Evolutionary conservation across 306 rosid species (phyloP), one percentile per base, ranked within the genome.

Genomic region (Dicorynia guianensis): DNA sequence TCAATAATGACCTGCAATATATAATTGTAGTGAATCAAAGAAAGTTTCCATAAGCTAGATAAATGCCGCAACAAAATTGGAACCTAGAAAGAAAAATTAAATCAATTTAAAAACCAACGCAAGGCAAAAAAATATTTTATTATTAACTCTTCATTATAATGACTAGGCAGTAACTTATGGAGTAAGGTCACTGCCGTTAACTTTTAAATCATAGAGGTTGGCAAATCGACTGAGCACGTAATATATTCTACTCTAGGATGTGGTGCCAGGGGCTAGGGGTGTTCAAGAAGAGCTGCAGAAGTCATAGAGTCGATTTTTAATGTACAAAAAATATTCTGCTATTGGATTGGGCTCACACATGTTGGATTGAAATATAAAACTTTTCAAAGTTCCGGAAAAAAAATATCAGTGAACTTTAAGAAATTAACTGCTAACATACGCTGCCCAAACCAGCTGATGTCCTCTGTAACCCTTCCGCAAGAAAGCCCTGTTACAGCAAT

Each of bases 391-490:
- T n/a, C n/a, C n/a, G n/a, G n/a, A n/a, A n/a, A n/a, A n/a, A n/a
- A n/a, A n/a, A n/a, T n/a, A n/a, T n/a, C n/a, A n/a, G n/a, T n/a
- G n/a, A 68, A 47, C n/a, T 9, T 67, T 11, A 75, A 67, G 77
- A 80, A 70, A 66, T 40, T 39, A 72, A 74, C 11, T 42, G 58
- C 9, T 14, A 64, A 84, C 96, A 11, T 89, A 94, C 98, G 57
- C 98, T 94, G 80, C 98, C 98, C 76, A 94, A 85, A 57, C 98
- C 98, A 67, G 98, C 98, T 19, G 97, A 87, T 50, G 97, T 94
- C 85, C 80, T 87, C 85, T 88, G 88, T 67, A 91, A 82, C 38
- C 98, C 98, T 81, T 85, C 88, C 11, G 96, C 90, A 9, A 94
- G 97, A 79, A 94, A 94, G n/a, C 98, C 98, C 90, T 86, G 83